A percentile compares a stretch with the other conserved stretches of the same genome.
Conservation (phyloP, 116 monocot species). For the Cymodocea nodosa region DNA sequence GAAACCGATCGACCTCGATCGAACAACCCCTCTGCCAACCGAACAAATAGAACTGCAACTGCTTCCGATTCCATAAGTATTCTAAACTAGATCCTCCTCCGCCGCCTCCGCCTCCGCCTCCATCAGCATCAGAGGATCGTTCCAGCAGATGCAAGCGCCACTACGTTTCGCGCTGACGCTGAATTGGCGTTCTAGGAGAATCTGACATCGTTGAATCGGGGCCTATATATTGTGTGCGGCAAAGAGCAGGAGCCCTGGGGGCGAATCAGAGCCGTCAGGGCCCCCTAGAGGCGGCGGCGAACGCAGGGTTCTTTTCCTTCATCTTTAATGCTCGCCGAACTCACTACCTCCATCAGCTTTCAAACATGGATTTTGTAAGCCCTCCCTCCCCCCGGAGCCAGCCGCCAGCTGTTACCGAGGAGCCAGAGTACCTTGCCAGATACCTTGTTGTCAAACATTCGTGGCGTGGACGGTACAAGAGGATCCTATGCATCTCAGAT, state of each 20-base stretch:
- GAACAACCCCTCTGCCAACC: neutral
- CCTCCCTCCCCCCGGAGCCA: slow-evolving; percentile 9
- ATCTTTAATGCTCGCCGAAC: slow-evolving; percentile 44
- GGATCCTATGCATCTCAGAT: slow-evolving; percentile 70
- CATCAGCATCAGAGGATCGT: neutral
- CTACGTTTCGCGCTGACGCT: neutral
- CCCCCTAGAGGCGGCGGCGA: slow-evolving; percentile 19
- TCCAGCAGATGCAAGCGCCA: too few relatives aligned
- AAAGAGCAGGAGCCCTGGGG: slow-evolving; percentile 39
- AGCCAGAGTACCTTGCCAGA: slow-evolving; percentile 81
- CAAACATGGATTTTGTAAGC: slow-evolving; percentile 79
- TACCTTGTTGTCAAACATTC: slow-evolving; percentile 89
- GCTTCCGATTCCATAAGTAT: too few relatives aligned
- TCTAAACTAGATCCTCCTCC: too few relatives aligned
- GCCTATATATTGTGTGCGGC: neutral
- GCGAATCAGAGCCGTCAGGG: slow-evolving; percentile 72
- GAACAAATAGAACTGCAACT: too few relatives aligned
- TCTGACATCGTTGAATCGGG: neutral
- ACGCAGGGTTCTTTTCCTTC: slow-evolving; percentile 14
- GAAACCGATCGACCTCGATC: too few relatives aligned
- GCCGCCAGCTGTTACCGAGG: slow-evolving; percentile 37
- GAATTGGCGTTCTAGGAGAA: neutral
- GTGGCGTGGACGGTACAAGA: slow-evolving; percentile 92
- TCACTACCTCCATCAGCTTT: slow-evolving; percentile 38
- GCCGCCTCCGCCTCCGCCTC: too few relatives aligned